Evolutionary conservation across 2,329 filamentous ascomycete species (phyloP), one percentile per base, ranked within the genome.

Genomic region (Phyllosticta capitalensis): DNA sequence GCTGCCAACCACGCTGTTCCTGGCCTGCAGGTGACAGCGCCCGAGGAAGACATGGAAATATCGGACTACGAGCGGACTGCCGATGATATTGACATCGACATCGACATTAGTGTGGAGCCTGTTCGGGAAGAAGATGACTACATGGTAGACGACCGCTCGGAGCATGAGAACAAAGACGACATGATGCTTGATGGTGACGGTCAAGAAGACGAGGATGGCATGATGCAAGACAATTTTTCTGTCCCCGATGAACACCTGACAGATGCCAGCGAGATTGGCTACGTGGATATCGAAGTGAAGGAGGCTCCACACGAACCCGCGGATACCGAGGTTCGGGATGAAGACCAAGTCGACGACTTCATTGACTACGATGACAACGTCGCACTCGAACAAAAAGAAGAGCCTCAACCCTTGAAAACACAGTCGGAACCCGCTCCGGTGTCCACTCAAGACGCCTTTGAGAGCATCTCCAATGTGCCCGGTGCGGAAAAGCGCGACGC

Each of bases 61-160:
- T 75, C 79, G 50, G 75, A 78, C 22, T 66, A 71, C 60, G 76
- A 71, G 38, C 65, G 73, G 53, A 70, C 69, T 51, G 77, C 80
- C 57, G 75, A 75, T 56, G 79, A 83, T 59, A 80, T 81, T 58
- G 81, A 83, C 61, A 83, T 86, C 62, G 83, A 86, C 64, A 76
- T 86, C 62, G 82, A 84, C 64, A 79, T 61, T 72, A 70, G 68
- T 12, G 64, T 67, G 28, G 64, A 65, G 56, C 64, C 63, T 45
- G 63, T 66, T 28, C 69, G 71, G 14, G 38, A 60, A 14, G 58
- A 60, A 24, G 77, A 85, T 61, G 80, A 84, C 64, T 79, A 84
- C 64, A 74, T 83, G 54, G 78, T 83, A 64, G 84, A 86, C 64
- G 74, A 67, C 14, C 66, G 59, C 14, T 66, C 68, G 51, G 70